Evolutionary conservation across 169 alveolate species (phyloP).

Genomic region (Plasmodium berghei): DNA sequence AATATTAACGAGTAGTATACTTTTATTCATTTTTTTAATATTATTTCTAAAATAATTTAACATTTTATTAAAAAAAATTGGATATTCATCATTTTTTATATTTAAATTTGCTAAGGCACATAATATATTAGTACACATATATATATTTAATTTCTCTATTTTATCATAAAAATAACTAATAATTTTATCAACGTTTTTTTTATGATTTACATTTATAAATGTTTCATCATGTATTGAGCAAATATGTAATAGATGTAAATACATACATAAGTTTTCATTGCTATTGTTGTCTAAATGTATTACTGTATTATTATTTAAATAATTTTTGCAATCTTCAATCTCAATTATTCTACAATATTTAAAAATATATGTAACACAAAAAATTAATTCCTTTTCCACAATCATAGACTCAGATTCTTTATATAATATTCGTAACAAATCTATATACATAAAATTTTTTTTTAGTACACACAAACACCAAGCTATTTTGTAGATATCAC

Average conservation of each 20-base stretch:
- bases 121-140: slow-evolving; percentile 37
- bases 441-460: slow-evolving; percentile 19
- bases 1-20: slow-evolving; percentile 44
- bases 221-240: slow-evolving; percentile 22
- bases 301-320: slow-evolving; percentile 14
- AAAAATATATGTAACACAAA: slow-evolving; percentile 47
- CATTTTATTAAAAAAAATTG: slow-evolving; percentile 58
- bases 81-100: slow-evolving; percentile 50
- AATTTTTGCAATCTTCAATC: slow-evolving; percentile 35
- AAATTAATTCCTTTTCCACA: slow-evolving; percentile 21
- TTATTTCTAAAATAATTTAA: slow-evolving; percentile 42
- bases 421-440: slow-evolving; percentile 36
- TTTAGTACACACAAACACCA: slow-evolving; percentile 71
- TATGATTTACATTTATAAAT: slow-evolving; percentile 13
- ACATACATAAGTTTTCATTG: slow-evolving; percentile 63
- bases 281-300: slow-evolving; percentile 17
- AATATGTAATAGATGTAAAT: slow-evolving; percentile 45
- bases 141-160: slow-evolving; percentile 36
- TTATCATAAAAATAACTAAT: slow-evolving; percentile 29
- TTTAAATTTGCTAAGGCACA: slow-evolving; percentile 56
- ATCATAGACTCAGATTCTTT: slow-evolving; percentile 53
- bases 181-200: slow-evolving; percentile 32
- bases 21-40: slow-evolving; percentile 41
- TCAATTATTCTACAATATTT: slow-evolving; percentile 38
- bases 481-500: slow-evolving; percentile 48